phyloP scores from a whole-genome alignment of 2,329 filamentous ascomycete species.

The Penicillium concentricum region DNA sequence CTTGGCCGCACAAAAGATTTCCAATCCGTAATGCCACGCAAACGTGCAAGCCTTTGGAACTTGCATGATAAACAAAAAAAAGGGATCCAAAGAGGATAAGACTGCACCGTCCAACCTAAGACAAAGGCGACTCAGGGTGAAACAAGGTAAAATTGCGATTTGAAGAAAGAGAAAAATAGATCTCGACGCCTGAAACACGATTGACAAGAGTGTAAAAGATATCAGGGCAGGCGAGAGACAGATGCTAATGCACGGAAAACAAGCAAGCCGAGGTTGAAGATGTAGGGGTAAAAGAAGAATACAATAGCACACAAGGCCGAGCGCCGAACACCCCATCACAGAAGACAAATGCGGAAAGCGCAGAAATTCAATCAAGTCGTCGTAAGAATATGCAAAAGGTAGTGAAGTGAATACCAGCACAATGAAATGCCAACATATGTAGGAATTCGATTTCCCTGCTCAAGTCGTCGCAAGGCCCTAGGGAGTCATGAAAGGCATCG shows the following conservation, averaged over 20 bases:
- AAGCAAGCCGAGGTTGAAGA: conserved; percentile 15
- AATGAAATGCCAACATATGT: conserved; percentile 43
- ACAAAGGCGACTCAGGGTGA: not conserved
- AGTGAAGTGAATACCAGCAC: conserved; percentile 41
- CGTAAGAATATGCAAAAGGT: conserved; percentile 43
- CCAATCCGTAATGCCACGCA: conserved; percentile 1
- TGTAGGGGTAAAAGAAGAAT: conserved; percentile 18
- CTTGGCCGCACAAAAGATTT: not conserved
- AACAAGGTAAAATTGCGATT: conserved; percentile 26
- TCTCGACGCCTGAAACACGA: conserved; percentile 31
- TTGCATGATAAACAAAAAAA: conserved; percentile 4
- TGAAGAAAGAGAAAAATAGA: conserved; percentile 25
- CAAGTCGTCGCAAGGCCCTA: conserved; percentile 20
- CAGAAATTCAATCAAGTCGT: conserved; percentile 37
- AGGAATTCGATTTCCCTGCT: conserved; percentile 32
- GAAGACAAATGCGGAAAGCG: conserved; percentile 36
- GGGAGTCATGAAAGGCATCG: conserved; percentile 25
- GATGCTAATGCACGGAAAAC: conserved; percentile 25
- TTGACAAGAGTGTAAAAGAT: conserved; percentile 30
- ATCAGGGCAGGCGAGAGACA: conserved; percentile 30
- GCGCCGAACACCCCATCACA: conserved; percentile 37
- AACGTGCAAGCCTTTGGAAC: not conserved
- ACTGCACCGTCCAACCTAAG: not conserved
- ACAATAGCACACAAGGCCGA: conserved; percentile 25
- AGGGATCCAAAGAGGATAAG: not conserved